Percentiles rank a stretch among this genome's conserved stretches.
Conservation (phyloP, 768 basidiomycete species). For the Xanthoconium stramineum region DNA sequence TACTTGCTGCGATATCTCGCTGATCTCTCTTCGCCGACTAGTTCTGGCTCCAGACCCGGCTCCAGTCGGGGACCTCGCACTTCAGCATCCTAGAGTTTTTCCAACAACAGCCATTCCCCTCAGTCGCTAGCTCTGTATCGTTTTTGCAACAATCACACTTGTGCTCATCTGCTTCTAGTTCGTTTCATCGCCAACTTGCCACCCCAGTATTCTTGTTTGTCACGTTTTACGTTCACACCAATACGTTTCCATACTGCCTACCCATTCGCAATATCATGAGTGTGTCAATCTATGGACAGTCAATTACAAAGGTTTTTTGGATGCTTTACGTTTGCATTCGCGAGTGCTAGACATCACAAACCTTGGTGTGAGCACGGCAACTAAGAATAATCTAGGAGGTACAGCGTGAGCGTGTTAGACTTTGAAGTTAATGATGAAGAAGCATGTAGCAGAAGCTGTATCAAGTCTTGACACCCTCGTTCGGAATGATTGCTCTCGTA, state of each 20-base stretch:
- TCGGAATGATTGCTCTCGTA: neutral
- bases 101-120: neutral
- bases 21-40: slow-evolving; percentile 2
- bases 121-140: slow-evolving; percentile 7
- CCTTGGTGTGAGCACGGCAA: neutral
- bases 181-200: slow-evolving; percentile 6
- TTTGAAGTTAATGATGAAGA: neutral
- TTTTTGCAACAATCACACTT: slow-evolving; percentile 21
- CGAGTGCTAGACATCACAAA: neutral
- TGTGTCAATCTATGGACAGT: slow-evolving; percentile 19
- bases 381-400: too few species aligned
- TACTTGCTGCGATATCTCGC: neutral
- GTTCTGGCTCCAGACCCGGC: slow-evolving; percentile 26
- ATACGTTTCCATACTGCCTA: slow-evolving; percentile 14
- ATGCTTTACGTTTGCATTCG: neutral
- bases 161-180: slow-evolving; percentile 17
- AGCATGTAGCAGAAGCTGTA: too few species aligned
- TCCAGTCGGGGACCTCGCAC: slow-evolving; percentile 29
- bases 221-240: slow-evolving; percentile 21
- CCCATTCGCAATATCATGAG: slow-evolving; percentile 13
- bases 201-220: slow-evolving; percentile 13
- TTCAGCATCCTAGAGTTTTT: slow-evolving; percentile 24
- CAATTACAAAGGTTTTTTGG: slow-evolving; percentile 8
- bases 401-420: neutral
- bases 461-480: neutral